Evolutionary conservation across 805 yeast species (phyloP).

Genomic region (Saccharomyces paradoxus): DNA sequence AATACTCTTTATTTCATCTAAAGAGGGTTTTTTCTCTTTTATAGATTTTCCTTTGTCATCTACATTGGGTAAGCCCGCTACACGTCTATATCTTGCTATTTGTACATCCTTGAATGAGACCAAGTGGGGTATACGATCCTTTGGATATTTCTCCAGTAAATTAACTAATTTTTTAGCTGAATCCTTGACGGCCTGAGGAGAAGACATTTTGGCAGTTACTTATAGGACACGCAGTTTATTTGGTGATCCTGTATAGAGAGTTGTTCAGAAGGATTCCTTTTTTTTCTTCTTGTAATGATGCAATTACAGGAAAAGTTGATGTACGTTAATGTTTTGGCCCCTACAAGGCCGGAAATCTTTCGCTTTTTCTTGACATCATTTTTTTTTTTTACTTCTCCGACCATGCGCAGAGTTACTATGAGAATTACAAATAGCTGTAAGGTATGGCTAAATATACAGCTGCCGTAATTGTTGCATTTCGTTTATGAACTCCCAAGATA

Average conservation of each 20-base stretch:
- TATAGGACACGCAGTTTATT: neutral
- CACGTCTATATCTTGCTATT: slow-evolving; percentile 44
- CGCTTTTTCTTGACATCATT: neutral
- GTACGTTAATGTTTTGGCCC: neutral
- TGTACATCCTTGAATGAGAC: slow-evolving; percentile 65
- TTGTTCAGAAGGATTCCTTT: neutral
- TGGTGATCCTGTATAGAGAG: neutral
- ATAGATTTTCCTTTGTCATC: slow-evolving; percentile 4
- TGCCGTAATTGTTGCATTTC: neutral
- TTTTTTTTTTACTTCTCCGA: neutral
- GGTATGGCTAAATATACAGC: neutral
- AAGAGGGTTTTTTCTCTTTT: slow-evolving; percentile 29
- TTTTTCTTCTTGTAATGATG: neutral
- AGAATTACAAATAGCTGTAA: neutral
- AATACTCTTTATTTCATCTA: slow-evolving; percentile 35
- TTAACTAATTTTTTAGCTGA: slow-evolving; percentile 50
- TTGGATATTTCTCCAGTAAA: slow-evolving; percentile 55
- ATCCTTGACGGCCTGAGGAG: slow-evolving; percentile 32
- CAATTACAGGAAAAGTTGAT: neutral
- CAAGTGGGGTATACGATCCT: slow-evolving; percentile 58
- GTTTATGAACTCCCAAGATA: neutral
- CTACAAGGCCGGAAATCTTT: neutral
- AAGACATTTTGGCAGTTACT: slow-evolving; percentile 7
- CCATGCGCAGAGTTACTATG: neutral
- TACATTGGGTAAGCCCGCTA: slow-evolving; percentile 41